These are phyloP conservation scores for sorghum (Sorghum bicolor) DNA, from an alignment of 176 grass and related monocot genomes.

Conservation along the genomic window DNA sequence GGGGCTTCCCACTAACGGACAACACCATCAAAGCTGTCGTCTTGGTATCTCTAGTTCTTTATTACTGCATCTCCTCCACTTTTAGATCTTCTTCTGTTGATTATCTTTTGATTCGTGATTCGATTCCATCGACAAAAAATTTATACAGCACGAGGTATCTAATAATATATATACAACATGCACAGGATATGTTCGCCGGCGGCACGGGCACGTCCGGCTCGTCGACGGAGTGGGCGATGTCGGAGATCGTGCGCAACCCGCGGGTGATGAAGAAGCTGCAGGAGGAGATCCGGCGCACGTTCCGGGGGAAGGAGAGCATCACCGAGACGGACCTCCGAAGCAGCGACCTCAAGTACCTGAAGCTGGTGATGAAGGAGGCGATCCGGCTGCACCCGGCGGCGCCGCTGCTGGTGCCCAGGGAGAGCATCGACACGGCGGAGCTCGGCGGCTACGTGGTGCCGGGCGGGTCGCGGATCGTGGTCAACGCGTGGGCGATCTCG, in stretches of 20 bases:
- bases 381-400: conserved; percentile 48
- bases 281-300: conserved; percentile 22
- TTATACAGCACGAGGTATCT: too few relatives aligned
- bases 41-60: not conserved
- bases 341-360: conserved; percentile 23
- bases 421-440: conserved; percentile 40
- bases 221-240: conserved; percentile 32
- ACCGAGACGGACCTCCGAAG: conserved; percentile 7
- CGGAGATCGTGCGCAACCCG: conserved; percentile 13
- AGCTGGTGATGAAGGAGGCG: conserved; percentile 38
- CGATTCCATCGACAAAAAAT: not conserved
- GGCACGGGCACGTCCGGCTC: conserved; percentile 31
- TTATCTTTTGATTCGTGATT: too few relatives aligned
- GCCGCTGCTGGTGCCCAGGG: conserved; percentile 26
- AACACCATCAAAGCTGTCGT: conserved; percentile 44
- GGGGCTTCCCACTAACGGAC: conserved; percentile 28
- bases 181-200: conserved; percentile 24
- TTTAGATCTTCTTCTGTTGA: too few relatives aligned
- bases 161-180: too few relatives aligned
- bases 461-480: not conserved
- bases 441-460: conserved; percentile 8
- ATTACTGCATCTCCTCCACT: not conserved
- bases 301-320: not conserved
- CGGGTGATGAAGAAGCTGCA: conserved; percentile 17
- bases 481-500: conserved; percentile 26